Evolutionary conservation across 306 rosid species (phyloP), one percentile per base, ranked within the genome.

Genomic region (Inga oerstediana): DNA sequence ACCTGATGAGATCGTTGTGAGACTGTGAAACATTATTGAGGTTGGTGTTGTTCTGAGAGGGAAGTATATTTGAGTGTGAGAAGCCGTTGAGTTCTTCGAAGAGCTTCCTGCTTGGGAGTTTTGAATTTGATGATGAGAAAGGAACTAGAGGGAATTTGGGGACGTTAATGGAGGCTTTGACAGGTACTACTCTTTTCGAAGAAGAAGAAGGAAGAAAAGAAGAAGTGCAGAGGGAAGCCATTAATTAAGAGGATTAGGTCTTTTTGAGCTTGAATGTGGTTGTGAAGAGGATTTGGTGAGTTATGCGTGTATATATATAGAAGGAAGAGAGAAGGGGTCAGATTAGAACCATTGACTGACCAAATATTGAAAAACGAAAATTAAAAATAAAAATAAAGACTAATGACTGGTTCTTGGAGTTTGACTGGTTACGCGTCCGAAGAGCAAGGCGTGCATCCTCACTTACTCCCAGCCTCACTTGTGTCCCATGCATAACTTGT

Each of bases 141-240:
- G 80, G 43, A 27, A 83, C 4, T 22, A 45, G 61, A 32, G 94
- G 86, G 37, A 91, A 85, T 44, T 83, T 86, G 8, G 92, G 93
- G 84, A 90, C 65, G 8, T 89, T 86, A 30, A 94, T 80, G 20
- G 91, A 85, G 9, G 93, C 90, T 15, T 88, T 84, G 48, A 82
- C 59, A 9, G 5, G 30, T 39, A 20, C 15, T 39, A 20, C 30
- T 39, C 15, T 85, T 15, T 82, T 80, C 8, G 74, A 61, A 48
- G 66, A 77, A 27, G 30, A 27, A 62, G 79, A 76, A 34, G 91
- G 58, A 30, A 90, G n/a, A 34, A 80, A 22, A 72, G 87, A 72
- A 46, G 91, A 85, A 72, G 85, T 17, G 80, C 84, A 82, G 41
- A 90, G 69, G 34, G 94, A 89, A 61, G 94, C 88, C 97, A 93